A percentile compares a stretch with the other conserved stretches of the same genome.
Evolutionary conservation across 345 rosid species (phyloP).

Genomic region (Euphorbia pulcherrima): DNA sequence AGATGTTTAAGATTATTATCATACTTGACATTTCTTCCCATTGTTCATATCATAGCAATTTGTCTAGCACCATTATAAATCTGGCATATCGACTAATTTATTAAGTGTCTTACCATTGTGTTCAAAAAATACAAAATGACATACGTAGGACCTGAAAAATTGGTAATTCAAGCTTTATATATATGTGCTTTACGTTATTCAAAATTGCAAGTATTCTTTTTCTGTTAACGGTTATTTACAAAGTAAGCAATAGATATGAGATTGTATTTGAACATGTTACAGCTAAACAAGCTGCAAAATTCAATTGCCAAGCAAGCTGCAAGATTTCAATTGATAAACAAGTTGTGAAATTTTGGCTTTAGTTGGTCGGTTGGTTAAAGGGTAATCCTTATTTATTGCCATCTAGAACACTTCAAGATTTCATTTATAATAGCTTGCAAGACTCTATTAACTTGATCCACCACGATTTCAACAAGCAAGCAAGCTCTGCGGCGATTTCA

Average conservation of each 20-base stretch:
- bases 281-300: too few species aligned
- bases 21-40: neutral
- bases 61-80: neutral
- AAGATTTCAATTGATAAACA: too few species aligned
- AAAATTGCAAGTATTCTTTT: neutral
- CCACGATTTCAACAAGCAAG: neutral
- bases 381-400: neutral
- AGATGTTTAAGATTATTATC: neutral
- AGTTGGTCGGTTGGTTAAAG: neutral
- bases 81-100: neutral
- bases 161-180: neutral
- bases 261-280: too few species aligned
- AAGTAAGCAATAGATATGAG: too few species aligned
- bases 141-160: neutral
- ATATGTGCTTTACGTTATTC: neutral
- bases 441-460: neutral
- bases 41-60: slow-evolving; percentile 15
- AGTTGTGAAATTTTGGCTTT: neutral
- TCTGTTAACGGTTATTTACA: too few species aligned
- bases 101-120: neutral
- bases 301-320: too few species aligned
- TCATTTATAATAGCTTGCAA: neutral
- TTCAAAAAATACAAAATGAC: neutral
- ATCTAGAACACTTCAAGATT: neutral
- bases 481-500: neutral